phyloP scores from a whole-genome alignment of 2,329 filamentous ascomycete genomes.

The Colletotrichum sp. region DNA sequence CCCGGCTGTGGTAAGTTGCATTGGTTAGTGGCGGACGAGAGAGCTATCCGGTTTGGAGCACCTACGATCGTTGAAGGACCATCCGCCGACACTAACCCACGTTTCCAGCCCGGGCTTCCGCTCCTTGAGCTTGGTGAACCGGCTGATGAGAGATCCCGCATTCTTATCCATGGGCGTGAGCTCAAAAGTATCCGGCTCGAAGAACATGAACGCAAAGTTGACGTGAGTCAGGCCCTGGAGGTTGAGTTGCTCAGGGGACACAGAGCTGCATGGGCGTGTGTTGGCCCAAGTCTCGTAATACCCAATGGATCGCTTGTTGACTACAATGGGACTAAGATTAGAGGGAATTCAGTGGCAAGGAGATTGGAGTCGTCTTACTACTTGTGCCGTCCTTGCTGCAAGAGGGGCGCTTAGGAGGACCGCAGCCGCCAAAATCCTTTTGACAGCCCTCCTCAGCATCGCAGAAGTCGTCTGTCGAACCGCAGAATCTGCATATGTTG shows the following conservation, averaged over 20 bases:
- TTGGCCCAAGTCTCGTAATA: constrained; percentile 38
- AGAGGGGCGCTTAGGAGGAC: background rate
- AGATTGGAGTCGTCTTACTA: no score
- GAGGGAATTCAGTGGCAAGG: no score
- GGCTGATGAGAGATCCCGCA: constrained; percentile 21
- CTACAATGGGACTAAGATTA: no score
- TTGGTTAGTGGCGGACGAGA: no score
- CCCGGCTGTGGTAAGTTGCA: no score
- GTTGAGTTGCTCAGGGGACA: constrained; percentile 18
- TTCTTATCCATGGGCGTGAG: constrained; percentile 26
- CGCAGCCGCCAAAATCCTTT: background rate
- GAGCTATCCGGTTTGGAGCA: constrained; percentile 8
- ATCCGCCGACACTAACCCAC: constrained; percentile 45
- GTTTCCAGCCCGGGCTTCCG: constrained; percentile 32
- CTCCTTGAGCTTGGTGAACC: constrained; percentile 35
- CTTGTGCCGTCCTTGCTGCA: background rate
- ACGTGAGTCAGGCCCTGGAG: constrained; percentile 20
- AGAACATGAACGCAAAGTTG: constrained; percentile 44
- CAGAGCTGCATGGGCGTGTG: constrained; percentile 22
- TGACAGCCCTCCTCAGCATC: background rate
- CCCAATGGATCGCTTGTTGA: constrained; percentile 27
- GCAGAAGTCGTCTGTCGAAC: background rate
- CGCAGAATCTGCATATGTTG: background rate
- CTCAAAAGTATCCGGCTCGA: constrained; percentile 34
- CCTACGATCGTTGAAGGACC: constrained; percentile 37